A percentile compares a stretch with the other conserved stretches of the same genome.
Evolutionary conservation across 495 filamentous ascomycete species (phyloP).

Genomic region (Talaromyces ruber): DNA sequence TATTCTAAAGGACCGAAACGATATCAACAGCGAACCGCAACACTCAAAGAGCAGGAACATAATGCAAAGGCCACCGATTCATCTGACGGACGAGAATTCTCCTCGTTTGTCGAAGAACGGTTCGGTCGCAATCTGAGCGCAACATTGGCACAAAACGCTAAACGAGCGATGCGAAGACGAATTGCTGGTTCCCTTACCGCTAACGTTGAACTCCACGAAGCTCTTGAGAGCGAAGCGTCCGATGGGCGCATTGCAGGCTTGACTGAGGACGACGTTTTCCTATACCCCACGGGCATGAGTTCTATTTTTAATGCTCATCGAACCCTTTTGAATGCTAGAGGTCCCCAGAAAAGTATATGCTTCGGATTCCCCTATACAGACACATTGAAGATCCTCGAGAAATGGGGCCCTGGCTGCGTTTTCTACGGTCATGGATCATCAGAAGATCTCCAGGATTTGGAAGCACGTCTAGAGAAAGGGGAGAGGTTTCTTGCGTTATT

Average conservation of each 20-base stretch:
- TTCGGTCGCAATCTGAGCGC: constrained; percentile 87
- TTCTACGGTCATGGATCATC: constrained; percentile 84
- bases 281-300: constrained; percentile 88
- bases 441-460: constrained; percentile 80
- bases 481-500: constrained; percentile 81
- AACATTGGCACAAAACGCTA: constrained; percentile 69
- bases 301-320: constrained; percentile 86
- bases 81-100: constrained; percentile 54
- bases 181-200: constrained; percentile 81
- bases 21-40: constrained; percentile 47
- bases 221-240: constrained; percentile 38
- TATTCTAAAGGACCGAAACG: constrained; percentile 57
- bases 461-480: constrained; percentile 58
- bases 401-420: constrained; percentile 83
- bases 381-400: constrained; percentile 88
- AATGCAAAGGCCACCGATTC: constrained; percentile 12
- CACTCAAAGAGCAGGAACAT: constrained; percentile 29
- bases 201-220: constrained; percentile 59
- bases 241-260: constrained; percentile 56
- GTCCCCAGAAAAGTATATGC: constrained; percentile 26
- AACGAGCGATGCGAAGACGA: constrained; percentile 72
- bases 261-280: constrained; percentile 79
- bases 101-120: constrained; percentile 84
- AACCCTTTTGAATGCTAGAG: constrained; percentile 50
- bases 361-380: constrained; percentile 88